Base-by-base conservation (phyloP, 257 asterid genomes). In the Fraxinus anomala region DNA sequence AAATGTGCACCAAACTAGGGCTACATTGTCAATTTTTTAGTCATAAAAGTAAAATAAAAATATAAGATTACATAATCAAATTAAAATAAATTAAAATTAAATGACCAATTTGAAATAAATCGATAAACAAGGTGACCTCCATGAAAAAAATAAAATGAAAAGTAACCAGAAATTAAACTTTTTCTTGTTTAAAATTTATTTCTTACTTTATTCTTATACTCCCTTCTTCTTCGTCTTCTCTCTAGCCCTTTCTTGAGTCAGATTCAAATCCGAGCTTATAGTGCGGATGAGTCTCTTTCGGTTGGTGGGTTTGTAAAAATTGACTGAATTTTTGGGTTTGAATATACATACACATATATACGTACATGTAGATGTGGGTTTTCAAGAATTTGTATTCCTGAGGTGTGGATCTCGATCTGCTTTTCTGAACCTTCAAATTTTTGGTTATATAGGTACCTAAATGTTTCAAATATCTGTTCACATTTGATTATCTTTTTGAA, bases 341-440 rank as follows among this genome's bases (percentile, higher is more conserved):
- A 73, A 39, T 49, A 34, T 21, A 54, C 21, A 61, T 59, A 68
- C 76, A 59, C 68, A 67, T 54, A 23, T 40, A 73, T 14, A 73
- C 76, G 61, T 39, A 66, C 68, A 68, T 42, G 71, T 68, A 80
- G 70, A 77, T 14, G 73, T 59, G 70, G 70, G 73, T 70, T 77
- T 73, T 66, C 77, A 80, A 69, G 77, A 26, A 14, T 63, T 70
- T 44, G 68, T 49, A 37, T 28, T 54, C 54, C 30, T 80, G 21
- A 79, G 79, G 84, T 83, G 72, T 69, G 77, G 83, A 85, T 85
- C 86, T 76, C 63, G 78, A 76, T 76, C 81, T 63, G 70, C 72
- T 72, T 74, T 80, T 44, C 44, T 72, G 47, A 63, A 19, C 21
- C 51, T 82, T 77, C 16, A 23, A 61, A 5, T 59, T 72, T 80